These are phyloP conservation scores for Neltuma alba DNA, from an alignment of 306 rosid genomes.

Conservation along the genomic window DNA sequence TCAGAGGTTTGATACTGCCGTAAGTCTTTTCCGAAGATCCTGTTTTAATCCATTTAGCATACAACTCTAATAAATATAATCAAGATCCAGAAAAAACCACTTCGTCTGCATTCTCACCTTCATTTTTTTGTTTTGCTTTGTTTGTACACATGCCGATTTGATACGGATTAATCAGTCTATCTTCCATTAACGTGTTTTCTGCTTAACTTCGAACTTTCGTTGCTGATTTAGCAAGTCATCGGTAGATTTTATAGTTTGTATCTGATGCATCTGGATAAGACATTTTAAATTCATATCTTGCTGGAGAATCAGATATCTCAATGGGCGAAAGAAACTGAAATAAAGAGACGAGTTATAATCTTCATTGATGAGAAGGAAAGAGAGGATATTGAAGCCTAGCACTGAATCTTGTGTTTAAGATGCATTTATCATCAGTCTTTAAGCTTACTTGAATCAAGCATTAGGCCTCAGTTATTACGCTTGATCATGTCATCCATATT, in stretches of 20 bases:
- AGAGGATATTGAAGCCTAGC: not conserved
- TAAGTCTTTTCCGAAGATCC: conserved; percentile 50
- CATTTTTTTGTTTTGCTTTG: conserved; percentile 3
- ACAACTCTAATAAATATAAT: not conserved
- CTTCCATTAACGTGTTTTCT: not conserved
- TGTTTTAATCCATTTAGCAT: conserved; percentile 24
- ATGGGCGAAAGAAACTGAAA: not conserved
- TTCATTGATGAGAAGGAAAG: conserved; percentile 17
- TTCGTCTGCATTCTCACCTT: not conserved
- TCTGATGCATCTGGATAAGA: conserved; percentile 14
- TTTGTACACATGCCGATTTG: conserved; percentile 7
- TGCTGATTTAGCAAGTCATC: not conserved
- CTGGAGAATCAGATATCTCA: conserved; percentile 6
- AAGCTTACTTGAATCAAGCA: conserved; percentile 15
- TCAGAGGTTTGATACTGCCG: conserved; percentile 93
- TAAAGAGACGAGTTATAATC: not conserved
- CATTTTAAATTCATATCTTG: not conserved
- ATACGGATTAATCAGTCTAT: not conserved
- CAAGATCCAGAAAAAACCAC: not conserved
- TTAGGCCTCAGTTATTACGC: not conserved
- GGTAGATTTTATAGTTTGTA: not conserved
- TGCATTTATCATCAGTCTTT: not conserved
- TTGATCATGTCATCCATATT: conserved; percentile 1
- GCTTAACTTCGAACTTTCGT: not conserved
- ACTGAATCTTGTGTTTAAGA: conserved; percentile 11